Evolutionary conservation across 352 stramenopile genomes (phyloP), one percentile per base, ranked within the genome.

Genomic region (Phytopythium chamaehyphon): DNA sequence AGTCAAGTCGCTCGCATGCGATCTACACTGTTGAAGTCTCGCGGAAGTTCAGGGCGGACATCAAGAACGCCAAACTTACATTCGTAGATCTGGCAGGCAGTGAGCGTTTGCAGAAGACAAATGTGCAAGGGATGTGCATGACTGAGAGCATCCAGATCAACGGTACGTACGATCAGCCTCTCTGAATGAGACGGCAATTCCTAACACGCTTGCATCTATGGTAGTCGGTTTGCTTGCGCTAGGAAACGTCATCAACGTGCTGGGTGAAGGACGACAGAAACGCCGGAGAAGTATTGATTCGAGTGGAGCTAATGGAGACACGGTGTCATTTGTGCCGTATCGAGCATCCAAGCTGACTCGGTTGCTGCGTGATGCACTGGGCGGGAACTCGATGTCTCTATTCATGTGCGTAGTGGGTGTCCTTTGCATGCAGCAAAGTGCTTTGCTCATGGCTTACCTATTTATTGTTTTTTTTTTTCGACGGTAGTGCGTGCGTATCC

Each of bases 101-200:
- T 40, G 85, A 95, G 53, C 64, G 85, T 15, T 48, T 95, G 2
- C 91, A 93, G 57, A 88, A 86, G 53, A 95, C 85, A 2, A 75
- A 80, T 51, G 83, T 84, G 10, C 83, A 90, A 53, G 85, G 85
- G n/a, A 78, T 78, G 49, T 64, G 83, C 2, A 95, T 95, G 85
- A 95, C 93, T 58, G 85, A 95, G 55, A 84, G 85, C 2, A 95
- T 95, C 45, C 83, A 95, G 59, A 95, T 93, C 48, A 95, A 95
- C 21, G 47, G 47, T 53, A 14, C 10, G 46, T 4, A 16, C 12
- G 18, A 33, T 33, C 28, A 33, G 28, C 28, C 9, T 9, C 28
- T 21, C 22, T 21, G 22, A 78, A 59, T 40, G 78, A 79, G 24
- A 72, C 67, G 40, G 70, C 67, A 19, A 28, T 1, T 36, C 6